These are phyloP conservation scores for Mychonastes homosphaera DNA, from an alignment of 139 green algal genomes.

Conservation along the genomic window DNA sequence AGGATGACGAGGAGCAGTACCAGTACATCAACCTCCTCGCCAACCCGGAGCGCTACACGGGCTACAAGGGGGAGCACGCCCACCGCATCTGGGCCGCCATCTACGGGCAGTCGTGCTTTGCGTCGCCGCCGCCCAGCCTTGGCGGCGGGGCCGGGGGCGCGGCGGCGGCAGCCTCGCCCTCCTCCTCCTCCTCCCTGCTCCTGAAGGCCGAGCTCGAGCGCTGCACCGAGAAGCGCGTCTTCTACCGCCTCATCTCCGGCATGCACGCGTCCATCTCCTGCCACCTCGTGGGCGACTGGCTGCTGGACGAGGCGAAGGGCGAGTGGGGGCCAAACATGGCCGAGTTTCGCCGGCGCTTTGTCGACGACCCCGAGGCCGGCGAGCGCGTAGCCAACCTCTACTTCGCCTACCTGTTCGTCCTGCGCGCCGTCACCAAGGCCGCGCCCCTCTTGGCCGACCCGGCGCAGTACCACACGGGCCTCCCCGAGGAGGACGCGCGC, in stretches of 20 bases:
- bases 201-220: background rate
- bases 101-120: constrained; percentile 84
- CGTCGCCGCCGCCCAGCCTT: constrained; percentile 1
- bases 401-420: constrained; percentile 88
- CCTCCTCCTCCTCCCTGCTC: background rate
- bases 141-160: no score
- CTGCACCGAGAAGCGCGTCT: constrained; percentile 63
- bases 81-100: constrained; percentile 84
- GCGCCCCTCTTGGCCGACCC: constrained; percentile 50
- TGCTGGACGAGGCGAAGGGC: constrained; percentile 48
- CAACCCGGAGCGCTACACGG: constrained; percentile 93
- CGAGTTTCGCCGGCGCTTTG: constrained; percentile 52
- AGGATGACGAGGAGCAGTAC: constrained; percentile 67
- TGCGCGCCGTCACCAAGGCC: constrained; percentile 76
- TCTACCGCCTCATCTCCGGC: constrained; percentile 81
- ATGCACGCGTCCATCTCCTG: constrained; percentile 89
- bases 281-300: constrained; percentile 71
- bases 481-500: constrained; percentile 44
- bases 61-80: constrained; percentile 81
- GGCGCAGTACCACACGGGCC: constrained; percentile 64
- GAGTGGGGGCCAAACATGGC: constrained; percentile 65
- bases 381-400: constrained; percentile 82
- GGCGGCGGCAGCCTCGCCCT: background rate
- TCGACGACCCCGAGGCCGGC: constrained; percentile 10
- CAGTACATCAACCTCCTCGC: constrained; percentile 87